phyloP scores from a whole-genome alignment of 2,329 filamentous ascomycete species.

The Stenocarpella maydis region DNA sequence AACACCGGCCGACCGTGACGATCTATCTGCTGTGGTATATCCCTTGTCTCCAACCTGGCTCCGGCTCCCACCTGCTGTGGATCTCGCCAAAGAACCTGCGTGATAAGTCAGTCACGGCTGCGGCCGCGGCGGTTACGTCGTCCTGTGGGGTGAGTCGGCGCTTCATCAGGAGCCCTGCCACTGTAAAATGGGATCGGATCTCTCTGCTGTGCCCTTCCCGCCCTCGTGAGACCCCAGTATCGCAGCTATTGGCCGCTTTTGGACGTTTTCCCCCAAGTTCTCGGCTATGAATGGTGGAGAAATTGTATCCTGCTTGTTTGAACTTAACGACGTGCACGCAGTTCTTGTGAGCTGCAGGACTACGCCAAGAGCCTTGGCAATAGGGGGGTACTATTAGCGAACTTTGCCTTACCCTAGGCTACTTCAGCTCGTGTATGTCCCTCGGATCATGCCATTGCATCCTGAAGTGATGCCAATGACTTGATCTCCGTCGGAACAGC shows the following conservation, averaged over 20 bases:
- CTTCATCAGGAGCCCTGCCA: constrained; percentile 8
- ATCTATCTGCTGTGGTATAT: constrained; percentile 20
- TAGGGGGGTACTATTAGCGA: constrained; percentile 8
- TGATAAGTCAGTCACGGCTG: constrained; percentile 12
- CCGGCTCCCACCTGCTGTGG: constrained; percentile 3
- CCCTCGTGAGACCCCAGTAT: background rate
- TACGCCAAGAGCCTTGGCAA: constrained; percentile 27
- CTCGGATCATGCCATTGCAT: constrained; percentile 3
- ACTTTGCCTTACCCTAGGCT: constrained; percentile 16
- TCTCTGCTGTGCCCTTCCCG: background rate
- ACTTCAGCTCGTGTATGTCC: background rate
- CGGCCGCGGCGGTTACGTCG: constrained; percentile 25
- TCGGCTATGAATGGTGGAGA: constrained; percentile 23
- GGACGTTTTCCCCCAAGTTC: background rate
- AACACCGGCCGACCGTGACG: constrained; percentile 20
- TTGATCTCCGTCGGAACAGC: background rate
- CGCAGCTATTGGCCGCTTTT: background rate
- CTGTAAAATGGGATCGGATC: background rate
- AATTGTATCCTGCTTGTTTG: constrained; percentile 18
- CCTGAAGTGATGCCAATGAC: background rate
- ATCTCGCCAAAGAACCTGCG: constrained; percentile 5
- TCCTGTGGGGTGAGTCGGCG: constrained; percentile 12
- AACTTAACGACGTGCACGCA: constrained; percentile 1
- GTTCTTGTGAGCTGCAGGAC: background rate
- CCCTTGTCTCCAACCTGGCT: constrained; percentile 20